phyloP scores from a whole-genome alignment of 306 rosid species.

The Gleditsia sinensis region DNA sequence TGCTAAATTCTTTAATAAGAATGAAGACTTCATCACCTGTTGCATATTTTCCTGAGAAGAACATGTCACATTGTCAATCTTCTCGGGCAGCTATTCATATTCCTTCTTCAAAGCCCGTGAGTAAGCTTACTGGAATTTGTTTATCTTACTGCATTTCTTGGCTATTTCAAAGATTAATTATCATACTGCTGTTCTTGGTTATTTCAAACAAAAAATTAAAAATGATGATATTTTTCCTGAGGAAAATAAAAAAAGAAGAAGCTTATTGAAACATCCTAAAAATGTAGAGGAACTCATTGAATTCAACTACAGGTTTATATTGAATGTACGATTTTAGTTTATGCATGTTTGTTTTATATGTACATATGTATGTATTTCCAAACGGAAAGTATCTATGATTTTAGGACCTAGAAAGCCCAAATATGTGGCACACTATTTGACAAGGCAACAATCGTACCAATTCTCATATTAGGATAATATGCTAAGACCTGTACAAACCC shows the following conservation, averaged over 20 bases:
- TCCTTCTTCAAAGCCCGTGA: conserved; percentile 41
- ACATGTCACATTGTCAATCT: conserved; percentile 29
- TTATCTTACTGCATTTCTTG: conserved; percentile 16
- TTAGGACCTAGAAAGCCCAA: background rate
- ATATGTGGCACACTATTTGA: background rate
- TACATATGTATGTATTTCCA: background rate
- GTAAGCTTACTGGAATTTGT: conserved; percentile 14
- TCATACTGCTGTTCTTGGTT: background rate
- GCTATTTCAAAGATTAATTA: background rate
- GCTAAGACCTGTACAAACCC: background rate
- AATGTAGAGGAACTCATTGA: background rate
- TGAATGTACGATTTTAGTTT: background rate
- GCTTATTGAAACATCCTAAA: background rate
- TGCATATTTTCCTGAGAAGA: conserved; percentile 32
- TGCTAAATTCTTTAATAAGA: conserved; percentile 24
- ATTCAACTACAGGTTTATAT: background rate
- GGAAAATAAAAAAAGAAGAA: background rate
- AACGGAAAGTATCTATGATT: background rate
- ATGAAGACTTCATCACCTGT: conserved; percentile 33
- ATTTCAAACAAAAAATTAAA: background rate
- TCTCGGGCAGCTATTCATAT: conserved; percentile 27
- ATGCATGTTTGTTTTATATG: background rate
- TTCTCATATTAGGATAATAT: conserved; percentile 9
- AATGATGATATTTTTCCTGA: background rate
- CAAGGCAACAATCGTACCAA: conserved; percentile 7